Evolutionary conservation across 345 rosid species (phyloP).

Genomic region (Euphorbia peplus): DNA sequence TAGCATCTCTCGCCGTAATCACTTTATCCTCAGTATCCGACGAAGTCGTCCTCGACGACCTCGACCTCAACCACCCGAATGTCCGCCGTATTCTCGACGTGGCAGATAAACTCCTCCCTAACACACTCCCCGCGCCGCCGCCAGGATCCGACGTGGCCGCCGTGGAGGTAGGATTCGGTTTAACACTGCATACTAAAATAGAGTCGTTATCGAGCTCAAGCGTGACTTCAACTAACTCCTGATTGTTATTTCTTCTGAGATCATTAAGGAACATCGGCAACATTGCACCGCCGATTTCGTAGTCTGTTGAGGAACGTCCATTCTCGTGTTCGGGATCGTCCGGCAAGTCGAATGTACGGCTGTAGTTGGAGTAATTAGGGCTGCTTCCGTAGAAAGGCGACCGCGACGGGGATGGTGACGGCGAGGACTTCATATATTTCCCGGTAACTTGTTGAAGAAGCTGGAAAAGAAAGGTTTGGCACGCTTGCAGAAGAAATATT

Average conservation of each 20-base stretch:
- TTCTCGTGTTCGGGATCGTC: constrained; percentile 39
- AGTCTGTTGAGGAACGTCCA: constrained; percentile 14
- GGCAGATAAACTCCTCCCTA: constrained; percentile 53
- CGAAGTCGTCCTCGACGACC: constrained; percentile 44
- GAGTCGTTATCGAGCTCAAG: constrained; percentile 68
- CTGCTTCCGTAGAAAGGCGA: constrained; percentile 33
- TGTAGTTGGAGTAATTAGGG: constrained; percentile 47
- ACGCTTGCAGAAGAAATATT: neutral
- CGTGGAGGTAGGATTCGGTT: constrained; percentile 27
- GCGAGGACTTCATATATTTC: constrained; percentile 26
- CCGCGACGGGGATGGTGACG: constrained; percentile 44
- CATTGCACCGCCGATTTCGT: constrained; percentile 70
- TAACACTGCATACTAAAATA: constrained; percentile 61
- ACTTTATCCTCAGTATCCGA: constrained; percentile 29
- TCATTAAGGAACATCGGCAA: constrained; percentile 72
- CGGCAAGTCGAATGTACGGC: constrained; percentile 45
- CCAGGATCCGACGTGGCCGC: neutral
- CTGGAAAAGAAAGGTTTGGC: neutral
- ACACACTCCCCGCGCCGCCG: constrained; percentile 5
- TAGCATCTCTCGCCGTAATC: constrained; percentile 48
- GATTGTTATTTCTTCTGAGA: constrained; percentile 38
- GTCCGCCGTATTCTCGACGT: constrained; percentile 58
- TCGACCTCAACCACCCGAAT: constrained; percentile 57
- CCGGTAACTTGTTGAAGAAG: neutral
- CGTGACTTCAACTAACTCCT: constrained; percentile 75